A percentile compares a stretch with the other conserved stretches of the same genome.
Evolutionary conservation across 2,329 filamentous ascomycete genomes (phyloP).

Genomic region (Capronia coronata): DNA sequence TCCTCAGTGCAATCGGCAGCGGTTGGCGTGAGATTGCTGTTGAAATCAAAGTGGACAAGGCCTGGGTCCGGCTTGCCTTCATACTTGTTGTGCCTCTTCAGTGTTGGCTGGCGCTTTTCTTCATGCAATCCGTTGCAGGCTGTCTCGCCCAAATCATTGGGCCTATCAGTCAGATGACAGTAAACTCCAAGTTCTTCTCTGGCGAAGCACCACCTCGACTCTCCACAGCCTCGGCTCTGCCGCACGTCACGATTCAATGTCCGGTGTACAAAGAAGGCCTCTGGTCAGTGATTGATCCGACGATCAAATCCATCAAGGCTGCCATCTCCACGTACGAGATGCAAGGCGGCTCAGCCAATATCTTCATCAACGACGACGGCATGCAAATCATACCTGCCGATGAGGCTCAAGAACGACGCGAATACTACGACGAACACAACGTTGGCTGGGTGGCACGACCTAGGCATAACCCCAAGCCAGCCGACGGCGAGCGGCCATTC

Average conservation of each 20-base stretch:
- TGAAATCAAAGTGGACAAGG: conserved; percentile 49
- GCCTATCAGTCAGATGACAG: conserved; percentile 40
- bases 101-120: conserved; percentile 52
- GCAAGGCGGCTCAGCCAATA: conserved; percentile 38
- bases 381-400: conserved; percentile 38
- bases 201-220: conserved; percentile 36
- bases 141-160: conserved; percentile 40
- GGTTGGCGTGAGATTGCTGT: conserved; percentile 52
- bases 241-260: conserved; percentile 67
- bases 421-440: conserved; percentile 46
- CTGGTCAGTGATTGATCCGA: conserved; percentile 56
- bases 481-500: conserved; percentile 18
- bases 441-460: conserved; percentile 48
- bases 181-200: conserved; percentile 44
- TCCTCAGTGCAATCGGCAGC: conserved; percentile 49
- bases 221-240: conserved; percentile 33
- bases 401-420: conserved; percentile 39
- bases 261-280: conserved; percentile 85
- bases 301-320: conserved; percentile 50
- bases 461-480: conserved; percentile 44
- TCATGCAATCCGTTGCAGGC: conserved; percentile 42
- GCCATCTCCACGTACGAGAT: conserved; percentile 55
- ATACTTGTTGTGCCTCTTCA: conserved; percentile 48
- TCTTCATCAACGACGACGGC: conserved; percentile 39
- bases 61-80: conserved; percentile 51